Percentiles rank a stretch among this genome's conserved stretches.
Conservation (phyloP, 202 grass and related monocot species). For the Musa balbisiana region DNA sequence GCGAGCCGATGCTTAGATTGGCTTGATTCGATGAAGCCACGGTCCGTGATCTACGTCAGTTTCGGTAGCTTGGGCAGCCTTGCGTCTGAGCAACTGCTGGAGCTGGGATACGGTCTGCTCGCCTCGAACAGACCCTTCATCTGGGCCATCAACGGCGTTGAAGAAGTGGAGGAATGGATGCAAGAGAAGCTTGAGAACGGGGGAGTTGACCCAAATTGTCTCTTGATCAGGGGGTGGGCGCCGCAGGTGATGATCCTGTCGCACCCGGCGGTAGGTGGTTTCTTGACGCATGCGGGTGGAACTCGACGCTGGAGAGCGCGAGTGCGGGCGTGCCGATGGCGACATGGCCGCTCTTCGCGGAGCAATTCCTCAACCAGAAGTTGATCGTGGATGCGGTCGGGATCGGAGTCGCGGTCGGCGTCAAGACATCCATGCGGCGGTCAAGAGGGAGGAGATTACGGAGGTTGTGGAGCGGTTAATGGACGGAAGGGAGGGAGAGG, state of each 20-base stretch:
- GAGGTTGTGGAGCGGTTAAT: background rate
- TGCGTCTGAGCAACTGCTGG: conserved; percentile 35
- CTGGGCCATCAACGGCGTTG: conserved; percentile 42
- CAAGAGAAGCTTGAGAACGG: conserved; percentile 30
- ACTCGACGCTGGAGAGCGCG: conserved; percentile 53
- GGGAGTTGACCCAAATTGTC: conserved; percentile 23
- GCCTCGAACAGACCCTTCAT: conserved; percentile 37
- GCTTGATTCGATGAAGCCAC: conserved; percentile 43
- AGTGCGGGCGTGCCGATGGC: conserved; percentile 43
- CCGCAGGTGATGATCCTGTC: conserved; percentile 58
- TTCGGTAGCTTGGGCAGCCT: conserved; percentile 47
- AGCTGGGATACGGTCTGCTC: conserved; percentile 51
- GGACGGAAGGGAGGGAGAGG: conserved; percentile 27
- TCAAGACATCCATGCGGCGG: conserved; percentile 15
- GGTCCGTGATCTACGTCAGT: conserved; percentile 59
- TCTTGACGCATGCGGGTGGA: conserved; percentile 82
- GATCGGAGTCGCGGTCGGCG: conserved; percentile 43
- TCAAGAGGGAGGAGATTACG: background rate
- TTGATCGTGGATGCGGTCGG: conserved; percentile 51
- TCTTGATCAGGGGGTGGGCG: conserved; percentile 41
- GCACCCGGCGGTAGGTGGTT: conserved; percentile 45
- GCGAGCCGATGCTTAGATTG: conserved; percentile 38
- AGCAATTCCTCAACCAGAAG: conserved; percentile 66
- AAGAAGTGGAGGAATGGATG: conserved; percentile 44
- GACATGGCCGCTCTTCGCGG: conserved; percentile 44